Conservation (phyloP, 768 basidiomycete species). For the Boletellus emodensis region DNA sequence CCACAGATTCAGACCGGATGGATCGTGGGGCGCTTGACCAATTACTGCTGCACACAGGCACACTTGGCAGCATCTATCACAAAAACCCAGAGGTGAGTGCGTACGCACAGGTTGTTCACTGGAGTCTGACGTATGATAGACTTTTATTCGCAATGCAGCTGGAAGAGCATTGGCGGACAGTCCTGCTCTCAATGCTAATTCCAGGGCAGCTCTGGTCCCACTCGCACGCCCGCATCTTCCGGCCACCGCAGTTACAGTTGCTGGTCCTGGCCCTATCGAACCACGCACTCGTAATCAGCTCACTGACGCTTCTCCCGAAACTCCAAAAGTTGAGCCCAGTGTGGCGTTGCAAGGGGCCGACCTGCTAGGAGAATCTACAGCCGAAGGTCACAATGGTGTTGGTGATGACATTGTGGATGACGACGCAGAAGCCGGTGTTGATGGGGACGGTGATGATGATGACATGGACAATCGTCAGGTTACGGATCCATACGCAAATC, state of each 20-base stretch:
- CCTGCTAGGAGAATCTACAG: slow-evolving; percentile 12
- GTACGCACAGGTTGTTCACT: background rate
- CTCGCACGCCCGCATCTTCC: slow-evolving; percentile 52
- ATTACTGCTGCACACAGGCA: slow-evolving; percentile 88
- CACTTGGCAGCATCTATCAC: slow-evolving; percentile 94
- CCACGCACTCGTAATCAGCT: slow-evolving; percentile 26
- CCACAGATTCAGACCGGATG: slow-evolving; percentile 98
- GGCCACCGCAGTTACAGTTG: slow-evolving; percentile 40
- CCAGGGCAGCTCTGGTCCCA: slow-evolving; percentile 66
- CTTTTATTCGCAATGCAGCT: slow-evolving; percentile 88
- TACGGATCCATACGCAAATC: slow-evolving; percentile 77
- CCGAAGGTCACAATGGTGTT: slow-evolving; percentile 1
- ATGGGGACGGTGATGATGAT: slow-evolving; percentile 41
- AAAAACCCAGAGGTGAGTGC: slow-evolving; percentile 84
- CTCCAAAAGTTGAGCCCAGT: slow-evolving; percentile 32
- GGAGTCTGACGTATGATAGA: slow-evolving; percentile 42
- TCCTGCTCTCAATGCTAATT: slow-evolving; percentile 82
- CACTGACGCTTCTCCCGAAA: slow-evolving; percentile 21
- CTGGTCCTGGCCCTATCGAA: slow-evolving; percentile 50
- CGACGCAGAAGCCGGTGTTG: slow-evolving; percentile 22
- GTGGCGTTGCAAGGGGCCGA: slow-evolving; percentile 23
- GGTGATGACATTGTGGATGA: slow-evolving; percentile 23
- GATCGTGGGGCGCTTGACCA: slow-evolving; percentile 96
- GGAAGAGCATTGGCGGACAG: slow-evolving; percentile 83
- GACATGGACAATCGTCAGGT: slow-evolving; percentile 31